Base-by-base conservation (phyloP, 345 rosid genomes). In the Sonneratia caseolaris region DNA sequence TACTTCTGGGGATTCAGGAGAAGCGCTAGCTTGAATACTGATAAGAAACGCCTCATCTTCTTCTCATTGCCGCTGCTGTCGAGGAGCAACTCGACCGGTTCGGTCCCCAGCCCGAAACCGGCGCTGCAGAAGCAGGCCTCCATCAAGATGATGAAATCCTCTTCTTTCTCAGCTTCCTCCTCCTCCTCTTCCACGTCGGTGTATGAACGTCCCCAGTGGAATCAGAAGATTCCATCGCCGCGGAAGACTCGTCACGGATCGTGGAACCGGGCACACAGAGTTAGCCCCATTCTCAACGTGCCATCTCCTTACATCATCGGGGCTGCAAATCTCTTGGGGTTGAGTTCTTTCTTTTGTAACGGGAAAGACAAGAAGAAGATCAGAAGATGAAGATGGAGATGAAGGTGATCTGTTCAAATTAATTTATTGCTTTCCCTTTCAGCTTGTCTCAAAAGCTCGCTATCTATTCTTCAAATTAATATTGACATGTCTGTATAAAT, bases 351-450 rank as follows among this genome's bases (percentile, higher is more conserved):
- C 59, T 57, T 73, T 37, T 40, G 66, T 35, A 35, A 45, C 21
- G 37, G 64, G 35, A 49, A 70, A 56, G 68, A 73, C 27, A 70
- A 68, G 37, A 73, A 73, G 76, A 73, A 73, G 71, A 37, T 62
- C 12, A 42, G 71, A 37, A 73, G 66, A 40, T 51, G 72, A 51
- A 51, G 32, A 27, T 24, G 71, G 43, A 73, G 64, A 37, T 48
- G 71, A 47, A 69, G 9, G 9, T 69, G 74, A 71, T 51, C 48
- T n/a, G 38, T 35, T 64, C 12, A 15, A 40, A 40, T 32, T 48
- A 21, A 32, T 51, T 64, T 8, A 14, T 57, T n/a, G 42, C 43
- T 40, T 45, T 37, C 43, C 61, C 49, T 55, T 0, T 13, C 7
- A 19, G 19, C 36, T 37, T 21, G 22, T 40, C 22, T 38, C 55